Evolutionary conservation across 2,329 filamentous ascomycete species (phyloP), one percentile per base, ranked within the genome.

Genomic region (Colletotrichum karsti): DNA sequence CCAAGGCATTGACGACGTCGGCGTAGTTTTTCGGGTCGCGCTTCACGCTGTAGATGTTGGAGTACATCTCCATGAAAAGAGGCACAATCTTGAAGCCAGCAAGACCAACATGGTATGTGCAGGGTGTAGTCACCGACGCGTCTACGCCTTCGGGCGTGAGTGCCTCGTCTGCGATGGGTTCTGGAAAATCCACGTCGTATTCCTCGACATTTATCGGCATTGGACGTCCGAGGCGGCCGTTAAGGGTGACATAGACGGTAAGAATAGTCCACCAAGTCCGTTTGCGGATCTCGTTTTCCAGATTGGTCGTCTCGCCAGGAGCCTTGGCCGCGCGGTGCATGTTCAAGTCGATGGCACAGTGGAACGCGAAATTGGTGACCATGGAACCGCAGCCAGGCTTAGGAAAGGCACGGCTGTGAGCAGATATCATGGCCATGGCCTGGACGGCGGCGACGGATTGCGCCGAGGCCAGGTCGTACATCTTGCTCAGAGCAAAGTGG

Each of bases 111-210:
- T 88, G 84, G 74, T 91, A 94, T 1, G 85, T 85, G 75, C 92
- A 95, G 48, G 87, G 87, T n/a, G 84, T 82, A 3, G 83, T 78
- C 65, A 81, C 82, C 22, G 85, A 82, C 7, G 82, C 81, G 71
- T 90, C 85, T n/a, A 91, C 81, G 3, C 90, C 90, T 4, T 88
- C 81, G 39, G 93, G 90, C 0, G 86, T 88, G 0, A 94, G 85
- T 30, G 90, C 83, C 72, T 92, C 90, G 75, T 97, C 94, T 26
- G 91, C 84, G 33, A 95, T 85, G 5, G 89, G 81, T 64, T 92
- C 86, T 1, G 93, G 93, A 53, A 94, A 88, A 69, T 94, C 93
- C 37, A 93, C 88, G 73, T 97, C 93, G 72, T 94, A 92, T 70
- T 96, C 93, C 57, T 93, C 89, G 4, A 90, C 81, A 10, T 89